Conservation (phyloP, 805 yeast species). For the Nematodospora valgi region DNA sequence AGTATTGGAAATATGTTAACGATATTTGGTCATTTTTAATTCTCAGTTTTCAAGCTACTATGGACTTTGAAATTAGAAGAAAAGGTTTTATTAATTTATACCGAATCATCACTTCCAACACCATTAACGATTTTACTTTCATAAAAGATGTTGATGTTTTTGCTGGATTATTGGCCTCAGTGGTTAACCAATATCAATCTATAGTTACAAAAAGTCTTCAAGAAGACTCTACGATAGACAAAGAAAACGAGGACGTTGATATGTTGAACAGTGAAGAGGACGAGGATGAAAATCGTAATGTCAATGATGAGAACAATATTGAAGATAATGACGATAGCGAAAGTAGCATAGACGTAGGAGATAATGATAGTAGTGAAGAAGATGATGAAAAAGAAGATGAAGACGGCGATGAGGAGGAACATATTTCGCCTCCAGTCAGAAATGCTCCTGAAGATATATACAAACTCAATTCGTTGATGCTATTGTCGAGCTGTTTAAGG, state of each 20-base stretch:
- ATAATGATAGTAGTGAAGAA: slow-evolving; percentile 7
- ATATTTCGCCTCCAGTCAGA: background rate
- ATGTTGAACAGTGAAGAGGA: slow-evolving; percentile 4
- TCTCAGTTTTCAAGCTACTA: slow-evolving; percentile 67
- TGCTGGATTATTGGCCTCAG: slow-evolving; percentile 53
- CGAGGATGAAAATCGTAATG: slow-evolving; percentile 5
- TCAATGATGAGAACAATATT: slow-evolving; percentile 6
- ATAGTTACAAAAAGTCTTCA: background rate
- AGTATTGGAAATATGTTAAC: slow-evolving; percentile 37
- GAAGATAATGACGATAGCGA: slow-evolving; percentile 7
- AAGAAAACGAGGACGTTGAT: slow-evolving; percentile 10
- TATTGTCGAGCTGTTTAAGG: slow-evolving; percentile 51
- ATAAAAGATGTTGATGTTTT: slow-evolving; percentile 33
- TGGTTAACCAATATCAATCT: slow-evolving; percentile 44
- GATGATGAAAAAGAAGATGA: slow-evolving; percentile 9
- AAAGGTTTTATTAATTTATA: slow-evolving; percentile 51
- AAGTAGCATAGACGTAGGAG: background rate
- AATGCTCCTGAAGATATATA: slow-evolving; percentile 12
- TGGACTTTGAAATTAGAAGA: slow-evolving; percentile 62
- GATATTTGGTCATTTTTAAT: slow-evolving; percentile 52
- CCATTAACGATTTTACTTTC: slow-evolving; percentile 16
- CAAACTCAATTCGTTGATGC: slow-evolving; percentile 30
- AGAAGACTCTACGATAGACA: slow-evolving; percentile 2
- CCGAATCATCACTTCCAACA: slow-evolving; percentile 44
- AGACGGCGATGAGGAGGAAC: slow-evolving; percentile 6